Percentiles rank a stretch among this genome's conserved stretches.
phyloP scores from a whole-genome alignment of 495 filamentous ascomycete species.

The Neurospora sp. region DNA sequence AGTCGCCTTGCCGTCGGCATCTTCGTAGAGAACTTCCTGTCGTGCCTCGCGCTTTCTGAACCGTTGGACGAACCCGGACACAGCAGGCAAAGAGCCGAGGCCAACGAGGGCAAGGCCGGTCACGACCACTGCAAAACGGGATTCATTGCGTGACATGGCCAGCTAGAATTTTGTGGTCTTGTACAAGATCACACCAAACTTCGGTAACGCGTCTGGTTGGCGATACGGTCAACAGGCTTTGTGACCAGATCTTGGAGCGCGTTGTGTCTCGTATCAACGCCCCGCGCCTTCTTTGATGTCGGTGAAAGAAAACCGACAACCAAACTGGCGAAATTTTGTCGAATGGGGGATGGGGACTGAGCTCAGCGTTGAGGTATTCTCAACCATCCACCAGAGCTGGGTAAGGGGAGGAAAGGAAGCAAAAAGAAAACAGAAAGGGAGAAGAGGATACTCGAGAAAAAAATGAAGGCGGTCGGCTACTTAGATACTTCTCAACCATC shows the following conservation, averaged over 20 bases:
- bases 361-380: neutral
- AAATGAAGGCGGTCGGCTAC: neutral
- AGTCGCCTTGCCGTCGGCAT: constrained; percentile 52
- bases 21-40: constrained; percentile 40
- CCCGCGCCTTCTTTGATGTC: neutral
- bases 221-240: neutral
- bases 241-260: neutral
- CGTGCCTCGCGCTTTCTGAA: constrained; percentile 21
- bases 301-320: neutral
- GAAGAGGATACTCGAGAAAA: neutral
- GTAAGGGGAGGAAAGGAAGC: neutral
- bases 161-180: neutral
- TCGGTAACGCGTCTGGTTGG: neutral
- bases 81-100: constrained; percentile 28
- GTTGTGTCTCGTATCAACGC: neutral
- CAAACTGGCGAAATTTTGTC: neutral
- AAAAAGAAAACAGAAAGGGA: neutral
- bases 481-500: neutral
- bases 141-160: constrained; percentile 21
- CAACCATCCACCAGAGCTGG: neutral
- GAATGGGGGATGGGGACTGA: neutral
- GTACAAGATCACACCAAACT: neutral
- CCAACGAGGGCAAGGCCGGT: constrained; percentile 26
- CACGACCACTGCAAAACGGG: constrained; percentile 18
- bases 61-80: constrained; percentile 16